phyloP scores from a whole-genome alignment of 1,284 basidiomycete genomes.

The Xerocomus amazonicus region DNA sequence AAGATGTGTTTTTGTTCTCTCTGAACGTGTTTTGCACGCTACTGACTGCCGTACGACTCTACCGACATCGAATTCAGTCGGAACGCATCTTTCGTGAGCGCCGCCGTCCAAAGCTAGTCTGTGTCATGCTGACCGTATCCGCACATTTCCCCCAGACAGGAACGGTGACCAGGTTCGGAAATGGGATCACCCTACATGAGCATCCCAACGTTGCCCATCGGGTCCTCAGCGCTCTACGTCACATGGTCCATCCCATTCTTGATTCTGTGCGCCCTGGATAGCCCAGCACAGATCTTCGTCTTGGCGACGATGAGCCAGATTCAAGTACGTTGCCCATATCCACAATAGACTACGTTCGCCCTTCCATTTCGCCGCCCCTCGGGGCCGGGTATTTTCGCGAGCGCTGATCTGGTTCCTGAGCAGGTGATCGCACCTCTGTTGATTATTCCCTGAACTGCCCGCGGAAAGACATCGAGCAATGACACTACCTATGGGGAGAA shows the following conservation, averaged over 20 bases:
- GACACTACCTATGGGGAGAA: background rate
- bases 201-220: conserved; percentile 24
- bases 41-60: conserved; percentile 36
- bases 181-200: conserved; percentile 24
- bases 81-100: conserved; percentile 30
- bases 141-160: too few species aligned
- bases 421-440: conserved; percentile 29
- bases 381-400: too few species aligned
- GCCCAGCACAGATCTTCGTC: conserved; percentile 26
- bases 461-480: conserved; percentile 21
- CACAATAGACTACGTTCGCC: too few species aligned
- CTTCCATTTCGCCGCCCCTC: background rate
- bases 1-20: conserved; percentile 24
- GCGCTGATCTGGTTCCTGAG: background rate
- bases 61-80: conserved; percentile 29
- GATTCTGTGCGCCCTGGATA: conserved; percentile 20
- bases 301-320: conserved; percentile 27
- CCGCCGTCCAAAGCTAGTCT: too few species aligned
- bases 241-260: conserved; percentile 28
- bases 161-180: conserved; percentile 9
- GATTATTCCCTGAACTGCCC: conserved; percentile 26
- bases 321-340: conserved; percentile 23
- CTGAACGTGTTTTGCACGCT: conserved; percentile 39
- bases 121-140: background rate
- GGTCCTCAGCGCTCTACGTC: conserved; percentile 31